Conservation (phyloP, 2,329 filamentous ascomycete genomes). For the Diaporthe australafricana region DNA sequence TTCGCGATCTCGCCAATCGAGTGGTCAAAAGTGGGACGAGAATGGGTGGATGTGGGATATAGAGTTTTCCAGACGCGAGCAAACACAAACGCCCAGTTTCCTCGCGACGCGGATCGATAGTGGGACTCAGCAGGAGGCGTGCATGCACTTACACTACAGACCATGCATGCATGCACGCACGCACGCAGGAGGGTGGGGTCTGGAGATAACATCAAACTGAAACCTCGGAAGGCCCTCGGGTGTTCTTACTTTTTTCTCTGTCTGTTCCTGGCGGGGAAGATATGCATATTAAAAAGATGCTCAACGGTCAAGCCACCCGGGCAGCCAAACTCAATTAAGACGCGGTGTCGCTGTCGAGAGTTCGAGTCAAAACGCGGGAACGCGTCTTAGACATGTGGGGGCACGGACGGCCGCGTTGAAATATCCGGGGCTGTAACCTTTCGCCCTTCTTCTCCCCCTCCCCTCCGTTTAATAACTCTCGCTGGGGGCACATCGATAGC, state of each 20-base stretch:
- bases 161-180: not conserved
- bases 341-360: slow-evolving; percentile 3
- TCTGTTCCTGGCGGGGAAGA: not conserved
- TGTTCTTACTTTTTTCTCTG: no score
- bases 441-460: not conserved
- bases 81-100: not conserved
- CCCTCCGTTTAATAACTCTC: not conserved
- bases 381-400: slow-evolving; percentile 22
- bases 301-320: not conserved
- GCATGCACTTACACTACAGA: not conserved
- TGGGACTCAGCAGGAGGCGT: not conserved
- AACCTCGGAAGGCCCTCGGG: not conserved
- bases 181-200: not conserved
- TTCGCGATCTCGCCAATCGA: not conserved
- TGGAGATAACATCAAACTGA: slow-evolving; percentile 4
- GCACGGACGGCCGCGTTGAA: slow-evolving; percentile 19
- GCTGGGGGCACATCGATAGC: no score
- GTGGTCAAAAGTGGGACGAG: not conserved
- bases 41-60: not conserved
- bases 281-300: not conserved
- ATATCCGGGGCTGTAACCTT: slow-evolving; percentile 1
- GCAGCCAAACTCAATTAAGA: slow-evolving; percentile 10
- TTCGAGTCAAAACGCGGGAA: slow-evolving; percentile 8
- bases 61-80: not conserved
- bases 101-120: not conserved